phyloP scores from a whole-genome alignment of 208 protist genomes.

The Trypanosomatidae sp. region DNA sequence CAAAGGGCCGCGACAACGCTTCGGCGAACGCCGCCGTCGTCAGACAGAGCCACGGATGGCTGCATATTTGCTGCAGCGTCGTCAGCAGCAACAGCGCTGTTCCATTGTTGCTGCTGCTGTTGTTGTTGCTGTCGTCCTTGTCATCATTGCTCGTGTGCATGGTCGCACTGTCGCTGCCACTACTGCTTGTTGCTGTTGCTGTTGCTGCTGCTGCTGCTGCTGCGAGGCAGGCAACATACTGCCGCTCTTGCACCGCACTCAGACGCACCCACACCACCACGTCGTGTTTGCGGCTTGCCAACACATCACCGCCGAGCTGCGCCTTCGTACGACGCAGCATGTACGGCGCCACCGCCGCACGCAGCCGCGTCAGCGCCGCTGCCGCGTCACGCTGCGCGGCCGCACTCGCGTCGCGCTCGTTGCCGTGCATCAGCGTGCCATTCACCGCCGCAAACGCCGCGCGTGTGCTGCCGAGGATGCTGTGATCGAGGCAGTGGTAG shows the following conservation, averaged over 20 bases:
- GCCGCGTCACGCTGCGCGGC: conserved; percentile 15
- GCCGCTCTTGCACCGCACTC: conserved; percentile 26
- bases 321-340: conserved; percentile 75
- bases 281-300: conserved; percentile 45
- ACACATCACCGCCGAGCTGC: conserved; percentile 10
- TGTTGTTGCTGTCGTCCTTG: not conserved
- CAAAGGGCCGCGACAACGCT: conserved; percentile 17
- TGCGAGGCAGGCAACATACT: conserved; percentile 18
- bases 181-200: not conserved
- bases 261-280: conserved; percentile 68
- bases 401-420: conserved; percentile 59
- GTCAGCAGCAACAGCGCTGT: conserved; percentile 57
- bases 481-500: conserved; percentile 65
- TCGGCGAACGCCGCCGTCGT: conserved; percentile 23
- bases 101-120: conserved; percentile 1
- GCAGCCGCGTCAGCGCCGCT: conserved; percentile 26
- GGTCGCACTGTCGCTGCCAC: not conserved
- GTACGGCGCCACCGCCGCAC: conserved; percentile 38
- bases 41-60: conserved; percentile 70
- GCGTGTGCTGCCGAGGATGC: conserved; percentile 21
- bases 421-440: conserved; percentile 40
- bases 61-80: conserved; percentile 46
- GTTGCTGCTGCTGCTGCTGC: not conserved
- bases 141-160: not conserved
- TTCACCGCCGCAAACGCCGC: conserved; percentile 30